Base-by-base conservation (phyloP, 106 monocot genomes). In the Platanthera zijinensis region DNA sequence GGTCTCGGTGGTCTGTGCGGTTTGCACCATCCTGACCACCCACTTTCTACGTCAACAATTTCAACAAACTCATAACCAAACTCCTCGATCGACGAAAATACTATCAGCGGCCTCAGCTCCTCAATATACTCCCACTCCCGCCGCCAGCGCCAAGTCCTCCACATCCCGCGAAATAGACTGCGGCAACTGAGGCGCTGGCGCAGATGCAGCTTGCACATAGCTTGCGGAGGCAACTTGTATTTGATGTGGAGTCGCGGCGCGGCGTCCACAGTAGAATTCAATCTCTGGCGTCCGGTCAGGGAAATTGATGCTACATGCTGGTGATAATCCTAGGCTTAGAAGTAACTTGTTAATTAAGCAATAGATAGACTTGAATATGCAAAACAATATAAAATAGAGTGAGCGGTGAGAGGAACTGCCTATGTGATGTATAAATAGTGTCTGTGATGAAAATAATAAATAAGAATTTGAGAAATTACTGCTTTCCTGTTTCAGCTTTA, bases 251-350 rank as follows among this genome's bases (percentile, higher is more conserved):
- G 79, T 77, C 22, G 77, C 50, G 2, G 71, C 39, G 50, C 48
- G 47, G 10, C 52, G 59, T 6, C 46, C n/a, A 12, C 32, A 67
- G 67, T 25, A 25, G 1, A 71, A 48, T 39, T 76, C 10, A 50
- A 66, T 59, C 62, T 51, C 51, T 1, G 48, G 53, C 11, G 61
- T 56, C 48, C 51, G 48, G 56, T 71, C 67, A 10, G 87, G 90
- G 80, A 85, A 87, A 56, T 87, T 89, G 74, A 89, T 78, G 10
- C 71, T 59, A 21, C n/a, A n/a, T n/a, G n/a, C n/a, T n/a, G n/a
- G 82, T 39, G 39, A 39, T 39, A 39, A 39, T 39, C 1, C 39
- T 3, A 39, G 39, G 39, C 39, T 39, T 39, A 39, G 39, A 39
- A 39, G 39, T 39, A 39, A 39, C 3, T 3, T 3, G 39, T 39